Conservation (phyloP, 768 basidiomycete genomes). For the Naganishia vaughanmartiniae region DNA sequence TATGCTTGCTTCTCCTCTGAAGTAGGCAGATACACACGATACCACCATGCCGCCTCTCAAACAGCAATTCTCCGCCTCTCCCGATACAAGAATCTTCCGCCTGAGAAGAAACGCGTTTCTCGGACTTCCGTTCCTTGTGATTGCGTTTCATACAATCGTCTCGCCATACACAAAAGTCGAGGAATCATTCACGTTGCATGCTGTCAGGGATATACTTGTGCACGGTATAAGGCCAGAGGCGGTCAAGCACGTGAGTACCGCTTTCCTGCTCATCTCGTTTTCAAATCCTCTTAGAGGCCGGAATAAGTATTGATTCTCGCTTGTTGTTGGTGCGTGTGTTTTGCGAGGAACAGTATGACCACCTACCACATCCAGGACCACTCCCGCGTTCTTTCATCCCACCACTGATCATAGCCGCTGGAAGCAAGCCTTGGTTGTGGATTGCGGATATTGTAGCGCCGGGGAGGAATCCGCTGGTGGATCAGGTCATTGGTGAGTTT, state of each 20-base stretch:
- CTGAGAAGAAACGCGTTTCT: too few relatives aligned
- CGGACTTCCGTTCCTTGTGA: slow-evolving; percentile 3
- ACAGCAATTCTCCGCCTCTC: not conserved
- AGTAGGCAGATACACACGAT: too few relatives aligned
- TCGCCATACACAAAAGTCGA: slow-evolving; percentile 95
- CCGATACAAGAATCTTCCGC: not conserved
- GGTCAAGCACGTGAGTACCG: slow-evolving; percentile 8
- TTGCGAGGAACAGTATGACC: slow-evolving; percentile 69
- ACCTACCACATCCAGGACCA: slow-evolving; percentile 79
- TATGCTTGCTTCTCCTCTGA: too few relatives aligned
- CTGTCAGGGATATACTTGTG: slow-evolving; percentile 78
- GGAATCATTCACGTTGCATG: slow-evolving; percentile 93
- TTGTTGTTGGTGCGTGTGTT: too few relatives aligned
- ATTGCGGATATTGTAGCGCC: slow-evolving; percentile 36
- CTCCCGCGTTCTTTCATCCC: slow-evolving; percentile 86
- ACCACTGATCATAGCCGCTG: slow-evolving; percentile 65
- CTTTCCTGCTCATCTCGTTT: not conserved
- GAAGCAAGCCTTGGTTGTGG: slow-evolving; percentile 59
- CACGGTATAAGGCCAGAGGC: slow-evolving; percentile 59
- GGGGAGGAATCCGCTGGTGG: not conserved
- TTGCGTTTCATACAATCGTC: slow-evolving; percentile 40
- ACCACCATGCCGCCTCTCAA: too few relatives aligned
- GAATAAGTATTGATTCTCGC: not conserved
- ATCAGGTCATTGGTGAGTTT: slow-evolving; percentile 4
- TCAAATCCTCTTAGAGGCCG: not conserved